A percentile compares a stretch with the other conserved stretches of the same genome.
phyloP scores from a whole-genome alignment of 306 rosid genomes.

The Purshia tridentata region DNA sequence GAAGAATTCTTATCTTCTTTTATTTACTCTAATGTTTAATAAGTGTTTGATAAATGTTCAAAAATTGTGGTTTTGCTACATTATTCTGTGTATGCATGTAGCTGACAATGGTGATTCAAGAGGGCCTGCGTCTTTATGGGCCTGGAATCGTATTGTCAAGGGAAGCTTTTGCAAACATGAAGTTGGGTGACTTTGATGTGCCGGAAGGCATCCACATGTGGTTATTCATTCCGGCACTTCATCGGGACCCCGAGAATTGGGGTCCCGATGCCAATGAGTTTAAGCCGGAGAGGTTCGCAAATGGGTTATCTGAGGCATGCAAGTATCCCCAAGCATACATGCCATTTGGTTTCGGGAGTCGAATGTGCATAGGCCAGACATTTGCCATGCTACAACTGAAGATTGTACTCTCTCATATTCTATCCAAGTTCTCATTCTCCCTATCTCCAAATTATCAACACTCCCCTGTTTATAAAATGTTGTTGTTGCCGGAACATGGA shows the following conservation, averaged over 20 bases:
- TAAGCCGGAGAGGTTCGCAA: constrained; percentile 22
- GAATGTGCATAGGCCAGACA: constrained; percentile 15
- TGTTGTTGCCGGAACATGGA: neutral
- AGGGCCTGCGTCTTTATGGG: constrained; percentile 21
- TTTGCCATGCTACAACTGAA: constrained; percentile 16
- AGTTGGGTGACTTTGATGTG: constrained; percentile 12
- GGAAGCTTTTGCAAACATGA: constrained; percentile 7
- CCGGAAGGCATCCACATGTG: constrained; percentile 16
- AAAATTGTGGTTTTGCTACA: neutral
- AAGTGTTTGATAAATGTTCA: neutral
- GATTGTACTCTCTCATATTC: constrained; percentile 8
- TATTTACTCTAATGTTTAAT: neutral
- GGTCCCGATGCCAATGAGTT: constrained; percentile 15
- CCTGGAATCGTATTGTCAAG: constrained; percentile 5
- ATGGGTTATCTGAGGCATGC: constrained; percentile 8
- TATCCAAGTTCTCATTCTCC: constrained; percentile 10
- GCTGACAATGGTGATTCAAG: constrained; percentile 21
- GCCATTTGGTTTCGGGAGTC: constrained; percentile 18
- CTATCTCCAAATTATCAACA: constrained; percentile 18
- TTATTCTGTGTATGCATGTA: neutral
- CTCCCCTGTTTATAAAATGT: constrained; percentile 4
- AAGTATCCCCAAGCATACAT: constrained; percentile 20
- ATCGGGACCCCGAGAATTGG: constrained; percentile 18
- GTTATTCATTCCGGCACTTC: constrained; percentile 2
- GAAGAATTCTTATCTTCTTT: neutral